These are phyloP conservation scores for Hyphopichia burtonii DNA, from an alignment of 1,139 yeast species.

Conservation along the genomic window DNA sequence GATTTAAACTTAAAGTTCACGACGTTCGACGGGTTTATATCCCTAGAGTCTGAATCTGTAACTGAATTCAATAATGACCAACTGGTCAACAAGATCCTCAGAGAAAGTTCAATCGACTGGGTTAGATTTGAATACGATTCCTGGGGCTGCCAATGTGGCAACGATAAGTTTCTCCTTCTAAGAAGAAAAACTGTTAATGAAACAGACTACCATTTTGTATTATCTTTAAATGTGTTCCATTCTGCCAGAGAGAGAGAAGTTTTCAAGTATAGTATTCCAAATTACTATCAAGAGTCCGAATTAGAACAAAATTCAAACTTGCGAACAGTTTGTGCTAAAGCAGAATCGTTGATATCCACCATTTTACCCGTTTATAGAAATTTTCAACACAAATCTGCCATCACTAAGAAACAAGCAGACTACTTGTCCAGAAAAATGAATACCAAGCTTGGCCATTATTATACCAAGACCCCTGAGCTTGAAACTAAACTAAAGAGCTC, in stretches of 20 bases:
- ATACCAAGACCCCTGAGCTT: conserved; percentile 15
- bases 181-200: conserved; percentile 8
- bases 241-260: conserved; percentile 12
- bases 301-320: conserved; percentile 13
- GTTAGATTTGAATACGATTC: conserved; percentile 25
- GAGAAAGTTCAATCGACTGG: conserved; percentile 22
- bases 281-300: background rate
- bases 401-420: conserved; percentile 18
- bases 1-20: conserved; percentile 19
- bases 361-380: conserved; percentile 1
- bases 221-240: conserved; percentile 16
- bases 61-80: conserved; percentile 11
- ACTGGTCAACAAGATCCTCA: conserved; percentile 14
- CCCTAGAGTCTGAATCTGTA: conserved; percentile 15
- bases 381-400: conserved; percentile 1
- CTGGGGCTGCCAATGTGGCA: conserved; percentile 30
- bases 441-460: conserved; percentile 14
- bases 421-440: conserved; percentile 14
- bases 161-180: conserved; percentile 17
- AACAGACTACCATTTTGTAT: conserved; percentile 12
- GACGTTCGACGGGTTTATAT: conserved; percentile 35
- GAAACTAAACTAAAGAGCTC: conserved; percentile 16
- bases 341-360: conserved; percentile 9
- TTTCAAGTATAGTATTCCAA: conserved; percentile 11
- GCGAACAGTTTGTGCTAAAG: conserved; percentile 18